phyloP scores from a whole-genome alignment of 805 yeast genomes.

The Candida silvatica region DNA sequence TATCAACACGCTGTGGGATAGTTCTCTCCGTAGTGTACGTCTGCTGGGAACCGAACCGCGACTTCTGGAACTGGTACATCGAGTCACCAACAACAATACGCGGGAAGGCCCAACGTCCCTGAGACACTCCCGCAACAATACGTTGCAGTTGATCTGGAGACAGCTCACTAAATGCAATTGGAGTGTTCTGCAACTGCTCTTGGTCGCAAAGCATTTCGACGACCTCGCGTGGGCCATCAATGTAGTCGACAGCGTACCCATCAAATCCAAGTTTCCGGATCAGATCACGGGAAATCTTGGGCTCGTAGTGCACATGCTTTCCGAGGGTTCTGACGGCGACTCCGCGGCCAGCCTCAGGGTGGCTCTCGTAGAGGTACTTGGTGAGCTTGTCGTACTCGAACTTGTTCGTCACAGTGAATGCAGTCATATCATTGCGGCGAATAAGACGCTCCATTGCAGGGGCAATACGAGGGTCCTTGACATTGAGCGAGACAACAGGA shows the following conservation, averaged over 20 bases:
- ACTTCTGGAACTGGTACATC: conserved; percentile 40
- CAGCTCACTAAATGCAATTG: conserved; percentile 47
- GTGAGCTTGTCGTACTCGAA: conserved; percentile 41
- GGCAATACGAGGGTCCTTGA: conserved; percentile 40
- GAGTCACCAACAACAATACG: conserved; percentile 44
- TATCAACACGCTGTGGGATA: conserved; percentile 18
- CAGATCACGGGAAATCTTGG: conserved; percentile 7
- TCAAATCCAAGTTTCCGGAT: conserved; percentile 59
- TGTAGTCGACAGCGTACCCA: conserved; percentile 63
- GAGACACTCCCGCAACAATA: conserved; percentile 14
- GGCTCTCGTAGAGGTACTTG: conserved; percentile 30
- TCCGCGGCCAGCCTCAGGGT: conserved; percentile 22
- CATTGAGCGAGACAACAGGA: conserved; percentile 57
- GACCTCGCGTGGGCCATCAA: conserved; percentile 68
- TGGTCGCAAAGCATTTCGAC: conserved; percentile 60
- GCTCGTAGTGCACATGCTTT: conserved; percentile 6
- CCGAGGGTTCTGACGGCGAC: conserved; percentile 49
- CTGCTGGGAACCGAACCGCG: conserved; percentile 58
- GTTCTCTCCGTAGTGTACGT: conserved; percentile 33
- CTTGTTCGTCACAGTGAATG: conserved; percentile 54
- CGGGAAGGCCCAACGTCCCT: background rate
- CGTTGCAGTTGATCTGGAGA: conserved; percentile 27
- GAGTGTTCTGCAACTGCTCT: conserved; percentile 44
- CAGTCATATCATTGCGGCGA: conserved; percentile 41
- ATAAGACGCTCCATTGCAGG: conserved; percentile 50